Base-by-base conservation (phyloP, 371 early-diverging fungal species). In the Saksenaea vasiformis region DNA sequence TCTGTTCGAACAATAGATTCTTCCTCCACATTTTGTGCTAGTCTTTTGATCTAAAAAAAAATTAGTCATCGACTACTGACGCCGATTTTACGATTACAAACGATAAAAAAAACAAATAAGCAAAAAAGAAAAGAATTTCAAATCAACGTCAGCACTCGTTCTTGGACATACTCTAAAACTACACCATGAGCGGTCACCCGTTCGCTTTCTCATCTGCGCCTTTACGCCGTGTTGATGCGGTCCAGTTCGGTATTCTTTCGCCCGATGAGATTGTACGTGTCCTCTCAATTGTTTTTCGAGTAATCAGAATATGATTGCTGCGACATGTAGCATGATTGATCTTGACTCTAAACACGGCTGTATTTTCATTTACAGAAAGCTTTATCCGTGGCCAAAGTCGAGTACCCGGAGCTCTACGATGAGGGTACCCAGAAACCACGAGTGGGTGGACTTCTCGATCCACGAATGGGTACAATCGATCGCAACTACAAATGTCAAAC, bases 381-480 rank as follows among this genome's bases (percentile, higher is more conserved):
- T 68, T 94, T 97, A 93, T 95, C 98, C 39, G 99, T 99, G 39
- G 95, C 92, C 36, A 89, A 95, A 78, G 89, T 99, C 64, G 94
- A 97, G 77, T 88, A 86, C 70, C 95, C 98, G n/a, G 99, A 99
- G 74, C 85, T 95, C 51, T 90, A 93, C 66, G 99, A 99, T 70
- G 94, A 94, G 76, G 94, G 94, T 61, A 88, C 90, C 22, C 95
- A 89, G 64, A 81, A 85, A 58, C 99, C 85, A 84, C 97, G 84
- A 83, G 68, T 76, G 15, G 88, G 74, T 37, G 99, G 99, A 60
- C 84, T 99, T 35, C 81, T 97, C n/a, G 99, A 99, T 79, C 92
- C 97, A 55, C 90, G 97, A 39, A 91, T 99, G 93, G 99, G 99
- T 34, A 98, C 99, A 11, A 97, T 98, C 58, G 99, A 99, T 74